These are phyloP conservation scores for Colletotrichum neosansevieriae DNA, from an alignment of 2,329 filamentous ascomycete species.

Conservation along the genomic window DNA sequence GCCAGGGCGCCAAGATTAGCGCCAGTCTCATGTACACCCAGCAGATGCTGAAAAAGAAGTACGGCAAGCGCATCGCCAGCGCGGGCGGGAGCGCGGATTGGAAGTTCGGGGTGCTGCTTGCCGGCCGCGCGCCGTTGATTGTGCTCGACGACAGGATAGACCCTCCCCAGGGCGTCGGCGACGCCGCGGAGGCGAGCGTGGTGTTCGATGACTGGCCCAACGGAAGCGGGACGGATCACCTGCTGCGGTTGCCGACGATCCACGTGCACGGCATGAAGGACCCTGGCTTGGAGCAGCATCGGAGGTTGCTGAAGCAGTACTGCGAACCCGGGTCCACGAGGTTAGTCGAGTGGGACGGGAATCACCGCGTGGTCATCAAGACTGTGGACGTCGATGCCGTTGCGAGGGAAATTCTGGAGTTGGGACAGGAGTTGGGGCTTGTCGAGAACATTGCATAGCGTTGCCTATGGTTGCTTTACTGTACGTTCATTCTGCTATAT, in stretches of 20 bases:
- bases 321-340: constrained; percentile 65
- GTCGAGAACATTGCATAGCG: constrained; percentile 25
- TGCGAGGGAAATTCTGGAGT: constrained; percentile 62
- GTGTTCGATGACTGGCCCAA: constrained; percentile 58
- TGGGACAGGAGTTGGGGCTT: constrained; percentile 55
- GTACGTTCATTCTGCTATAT: not conserved
- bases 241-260: constrained; percentile 69
- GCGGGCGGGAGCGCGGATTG: constrained; percentile 55
- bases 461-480: not conserved
- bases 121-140: constrained; percentile 71
- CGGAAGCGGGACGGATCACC: constrained; percentile 55
- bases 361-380: constrained; percentile 79
- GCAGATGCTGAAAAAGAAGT: constrained; percentile 63
- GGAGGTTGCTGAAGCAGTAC: constrained; percentile 67
- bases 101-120: constrained; percentile 72
- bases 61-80: constrained; percentile 44
- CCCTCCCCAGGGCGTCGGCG: constrained; percentile 42
- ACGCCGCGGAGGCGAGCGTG: constrained; percentile 47
- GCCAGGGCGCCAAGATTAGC: constrained; percentile 73
- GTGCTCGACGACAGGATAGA: constrained; percentile 56
- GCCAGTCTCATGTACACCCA: constrained; percentile 71
- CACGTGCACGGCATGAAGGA: constrained; percentile 76
- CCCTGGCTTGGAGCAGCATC: constrained; percentile 69
- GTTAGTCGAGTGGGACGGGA: constrained; percentile 79
- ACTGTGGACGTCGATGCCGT: constrained; percentile 71